These are phyloP conservation scores for Mycosphaerelloides madeirae DNA, from an alignment of 2,329 filamentous ascomycete genomes.

Conservation along the genomic window DNA sequence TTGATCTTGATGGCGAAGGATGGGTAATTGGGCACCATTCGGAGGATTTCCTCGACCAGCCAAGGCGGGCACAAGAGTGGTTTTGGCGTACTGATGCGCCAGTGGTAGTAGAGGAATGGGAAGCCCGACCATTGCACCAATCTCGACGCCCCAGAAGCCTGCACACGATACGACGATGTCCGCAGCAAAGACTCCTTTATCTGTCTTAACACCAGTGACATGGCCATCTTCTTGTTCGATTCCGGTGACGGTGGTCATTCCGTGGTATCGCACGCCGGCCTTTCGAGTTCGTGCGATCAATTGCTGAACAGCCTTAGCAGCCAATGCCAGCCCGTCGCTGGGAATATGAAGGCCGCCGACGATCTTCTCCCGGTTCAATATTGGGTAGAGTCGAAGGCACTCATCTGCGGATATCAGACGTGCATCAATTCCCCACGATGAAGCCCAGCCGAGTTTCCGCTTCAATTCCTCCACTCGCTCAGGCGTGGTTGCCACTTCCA, in stretches of 20 bases:
- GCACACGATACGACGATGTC: slow-evolving; percentile 61
- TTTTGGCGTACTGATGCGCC: slow-evolving; percentile 62
- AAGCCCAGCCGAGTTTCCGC: slow-evolving; percentile 57
- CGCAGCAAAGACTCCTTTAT: slow-evolving; percentile 47
- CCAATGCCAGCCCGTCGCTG: slow-evolving; percentile 57
- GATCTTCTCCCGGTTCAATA: slow-evolving; percentile 45
- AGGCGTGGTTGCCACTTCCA: slow-evolving; percentile 59
- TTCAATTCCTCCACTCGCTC: slow-evolving; percentile 58
- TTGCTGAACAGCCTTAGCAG: slow-evolving; percentile 57
- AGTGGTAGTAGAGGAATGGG: slow-evolving; percentile 57
- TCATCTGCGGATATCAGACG: slow-evolving; percentile 49
- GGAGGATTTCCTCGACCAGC: slow-evolving; percentile 39
- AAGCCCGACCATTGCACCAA: slow-evolving; percentile 57
- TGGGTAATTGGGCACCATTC: slow-evolving; percentile 53
- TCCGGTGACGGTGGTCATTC: slow-evolving; percentile 53
- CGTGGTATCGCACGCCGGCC: slow-evolving; percentile 57
- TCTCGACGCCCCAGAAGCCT: slow-evolving; percentile 62
- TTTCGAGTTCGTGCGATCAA: slow-evolving; percentile 55
- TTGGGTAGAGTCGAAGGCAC: slow-evolving; percentile 52
- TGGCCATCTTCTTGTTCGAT: slow-evolving; percentile 47
- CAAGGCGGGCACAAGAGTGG: slow-evolving; percentile 48
- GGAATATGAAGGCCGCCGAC: slow-evolving; percentile 59
- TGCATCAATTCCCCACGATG: slow-evolving; percentile 57
- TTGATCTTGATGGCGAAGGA: slow-evolving; percentile 59
- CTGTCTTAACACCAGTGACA: slow-evolving; percentile 55